Conservation (phyloP, 345 rosid genomes). For the Hibiscus tridactylites region DNA sequence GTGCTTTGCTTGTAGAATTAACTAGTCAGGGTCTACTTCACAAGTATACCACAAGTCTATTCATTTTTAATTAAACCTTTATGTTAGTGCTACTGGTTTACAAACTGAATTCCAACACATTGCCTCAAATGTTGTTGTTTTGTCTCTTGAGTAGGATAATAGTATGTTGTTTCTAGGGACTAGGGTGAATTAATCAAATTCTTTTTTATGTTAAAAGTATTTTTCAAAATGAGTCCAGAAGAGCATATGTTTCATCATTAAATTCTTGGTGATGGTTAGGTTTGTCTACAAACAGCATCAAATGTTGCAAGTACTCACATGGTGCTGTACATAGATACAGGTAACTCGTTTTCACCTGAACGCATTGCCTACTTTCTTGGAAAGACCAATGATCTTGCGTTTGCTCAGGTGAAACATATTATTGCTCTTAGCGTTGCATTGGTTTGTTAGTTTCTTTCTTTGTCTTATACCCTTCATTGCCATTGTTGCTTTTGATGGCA, state of each 20-base stretch:
- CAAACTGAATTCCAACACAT: neutral
- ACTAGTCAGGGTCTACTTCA: neutral
- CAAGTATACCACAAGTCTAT: neutral
- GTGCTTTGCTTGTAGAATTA: neutral
- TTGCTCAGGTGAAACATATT: constrained; percentile 27
- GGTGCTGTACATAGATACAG: constrained; percentile 62
- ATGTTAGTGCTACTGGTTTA: neutral
- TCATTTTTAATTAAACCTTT: neutral
- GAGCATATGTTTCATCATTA: neutral
- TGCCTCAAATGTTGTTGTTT: neutral
- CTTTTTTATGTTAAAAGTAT: neutral
- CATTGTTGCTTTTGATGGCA: neutral
- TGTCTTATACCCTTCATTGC: neutral
- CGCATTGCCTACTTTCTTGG: constrained; percentile 43
- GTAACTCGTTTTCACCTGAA: constrained; percentile 73
- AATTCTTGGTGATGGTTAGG: constrained; percentile 23
- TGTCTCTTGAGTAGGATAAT: neutral
- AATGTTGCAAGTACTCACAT: constrained; percentile 38
- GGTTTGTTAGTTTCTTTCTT: neutral
- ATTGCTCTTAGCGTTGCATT: neutral
- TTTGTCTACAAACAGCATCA: constrained; percentile 62
- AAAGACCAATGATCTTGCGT: constrained; percentile 22
- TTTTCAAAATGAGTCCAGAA: neutral
- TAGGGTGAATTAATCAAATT: neutral
- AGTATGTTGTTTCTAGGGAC: constrained; percentile 1